A percentile compares a stretch with the other conserved stretches of the same genome.
Conservation (phyloP, 139 green algal genomes). For the Tetradesmus obliquus region DNA sequence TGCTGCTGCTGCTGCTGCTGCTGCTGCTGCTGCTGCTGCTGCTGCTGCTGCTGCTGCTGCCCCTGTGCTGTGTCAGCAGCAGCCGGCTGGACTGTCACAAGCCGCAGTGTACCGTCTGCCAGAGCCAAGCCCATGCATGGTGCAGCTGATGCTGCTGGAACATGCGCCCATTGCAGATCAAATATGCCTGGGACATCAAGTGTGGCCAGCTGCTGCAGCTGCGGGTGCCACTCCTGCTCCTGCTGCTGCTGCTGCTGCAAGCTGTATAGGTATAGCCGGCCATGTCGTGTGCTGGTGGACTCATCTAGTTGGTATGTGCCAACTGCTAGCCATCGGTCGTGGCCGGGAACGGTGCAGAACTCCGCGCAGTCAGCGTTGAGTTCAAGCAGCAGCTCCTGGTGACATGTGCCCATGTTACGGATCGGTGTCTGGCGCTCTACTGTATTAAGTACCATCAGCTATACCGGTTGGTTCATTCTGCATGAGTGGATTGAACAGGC, state of each 20-base stretch:
- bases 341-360: constrained; percentile 47
- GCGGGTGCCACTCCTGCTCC: background rate
- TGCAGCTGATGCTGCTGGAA: background rate
- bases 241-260: background rate
- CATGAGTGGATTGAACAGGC: too few species aligned
- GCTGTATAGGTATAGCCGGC: constrained; percentile 62
- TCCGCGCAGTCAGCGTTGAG: constrained; percentile 60
- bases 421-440: too few species aligned
- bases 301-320: constrained; percentile 84
- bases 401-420: background rate
- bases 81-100: background rate
- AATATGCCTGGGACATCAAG: constrained; percentile 69
- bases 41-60: background rate
- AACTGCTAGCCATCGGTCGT: constrained; percentile 56
- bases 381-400: constrained; percentile 45
- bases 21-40: background rate
- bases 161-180: constrained; percentile 63
- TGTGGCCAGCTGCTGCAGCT: constrained; percentile 19
- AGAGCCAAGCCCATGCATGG: constrained; percentile 44
- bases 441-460: too few species aligned
- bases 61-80: background rate
- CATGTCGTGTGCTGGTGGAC: constrained; percentile 50
- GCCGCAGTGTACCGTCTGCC: constrained; percentile 45
- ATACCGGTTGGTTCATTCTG: too few species aligned
- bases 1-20: background rate